These are phyloP conservation scores for Thraustochytrium striatum DNA, from an alignment of 352 stramenopile genomes.

Conservation along the genomic window DNA sequence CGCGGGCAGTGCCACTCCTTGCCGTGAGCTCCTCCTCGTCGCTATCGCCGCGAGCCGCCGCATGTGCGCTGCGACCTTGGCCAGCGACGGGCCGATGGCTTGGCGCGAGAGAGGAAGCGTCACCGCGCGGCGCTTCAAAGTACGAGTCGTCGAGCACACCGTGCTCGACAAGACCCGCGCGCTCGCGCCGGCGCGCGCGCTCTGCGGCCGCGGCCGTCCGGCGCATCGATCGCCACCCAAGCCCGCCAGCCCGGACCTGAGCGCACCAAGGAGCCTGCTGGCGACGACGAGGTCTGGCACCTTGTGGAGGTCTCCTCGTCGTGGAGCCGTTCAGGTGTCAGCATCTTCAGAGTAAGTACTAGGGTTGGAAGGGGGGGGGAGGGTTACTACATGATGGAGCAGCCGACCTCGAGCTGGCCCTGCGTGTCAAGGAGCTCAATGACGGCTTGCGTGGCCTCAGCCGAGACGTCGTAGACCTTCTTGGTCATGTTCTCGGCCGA, in stretches of 20 bases:
- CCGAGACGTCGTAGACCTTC: constrained; percentile 13
- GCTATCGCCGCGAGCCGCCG: too few species aligned
- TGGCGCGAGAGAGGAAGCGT: too few species aligned
- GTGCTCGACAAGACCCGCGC: background rate
- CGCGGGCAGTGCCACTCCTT: too few species aligned
- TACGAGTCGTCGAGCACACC: background rate
- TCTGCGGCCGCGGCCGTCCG: constrained; percentile 1
- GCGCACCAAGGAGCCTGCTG: background rate
- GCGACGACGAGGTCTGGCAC: background rate
- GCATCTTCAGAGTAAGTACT: too few species aligned
- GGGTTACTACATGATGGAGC: too few species aligned
- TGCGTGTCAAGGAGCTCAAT: constrained; percentile 4
- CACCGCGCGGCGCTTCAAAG: background rate
- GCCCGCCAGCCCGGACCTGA: background rate
- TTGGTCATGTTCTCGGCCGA: constrained; percentile 7
- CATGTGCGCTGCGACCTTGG: too few species aligned
- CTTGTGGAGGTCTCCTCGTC: too few species aligned
- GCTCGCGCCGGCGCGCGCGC: background rate
- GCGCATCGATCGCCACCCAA: background rate
- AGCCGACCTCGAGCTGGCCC: too few species aligned
- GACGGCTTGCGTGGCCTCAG: background rate
- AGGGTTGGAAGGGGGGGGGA: too few species aligned
- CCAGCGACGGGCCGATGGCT: too few species aligned
- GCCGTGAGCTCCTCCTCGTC: too few species aligned
- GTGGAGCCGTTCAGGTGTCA: too few species aligned